These are phyloP conservation scores for Paramecium pentaurelia DNA, from an alignment of 73 alveolate genomes.

Conservation along the genomic window DNA sequence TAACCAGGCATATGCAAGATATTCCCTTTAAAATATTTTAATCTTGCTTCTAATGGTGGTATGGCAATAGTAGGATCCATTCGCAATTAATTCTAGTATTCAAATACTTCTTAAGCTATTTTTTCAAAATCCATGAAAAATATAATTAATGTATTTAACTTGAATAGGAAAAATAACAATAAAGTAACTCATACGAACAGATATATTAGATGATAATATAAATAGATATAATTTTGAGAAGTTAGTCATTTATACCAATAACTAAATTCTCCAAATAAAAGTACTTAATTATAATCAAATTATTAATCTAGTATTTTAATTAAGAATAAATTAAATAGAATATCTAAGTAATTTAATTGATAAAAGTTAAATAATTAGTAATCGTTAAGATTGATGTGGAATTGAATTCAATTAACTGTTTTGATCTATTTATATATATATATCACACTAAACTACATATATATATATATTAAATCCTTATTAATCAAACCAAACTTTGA, in stretches of 20 bases:
- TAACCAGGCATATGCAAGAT: conserved; percentile 7
- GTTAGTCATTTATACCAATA: too few species aligned
- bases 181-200: not conserved
- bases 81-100: conserved; percentile 7
- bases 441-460: too few species aligned
- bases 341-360: not conserved
- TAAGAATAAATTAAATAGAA: not conserved
- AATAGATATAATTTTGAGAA: not conserved
- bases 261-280: not conserved
- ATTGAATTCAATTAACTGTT: not conserved
- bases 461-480: too few species aligned
- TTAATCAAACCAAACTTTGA: too few species aligned
- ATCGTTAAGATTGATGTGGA: not conserved
- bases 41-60: not conserved
- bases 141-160: not conserved
- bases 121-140: not conserved
- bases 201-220: not conserved
- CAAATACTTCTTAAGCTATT: conserved; percentile 29
- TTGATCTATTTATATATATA: too few species aligned
- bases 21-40: conserved; percentile 1
- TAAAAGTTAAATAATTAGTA: not conserved
- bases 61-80: not conserved
- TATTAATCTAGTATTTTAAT: not conserved
- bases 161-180: not conserved
- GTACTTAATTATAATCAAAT: not conserved